These are phyloP conservation scores for Elongisporangium senticosum DNA, from an alignment of 352 stramenopile genomes.

Conservation along the genomic window DNA sequence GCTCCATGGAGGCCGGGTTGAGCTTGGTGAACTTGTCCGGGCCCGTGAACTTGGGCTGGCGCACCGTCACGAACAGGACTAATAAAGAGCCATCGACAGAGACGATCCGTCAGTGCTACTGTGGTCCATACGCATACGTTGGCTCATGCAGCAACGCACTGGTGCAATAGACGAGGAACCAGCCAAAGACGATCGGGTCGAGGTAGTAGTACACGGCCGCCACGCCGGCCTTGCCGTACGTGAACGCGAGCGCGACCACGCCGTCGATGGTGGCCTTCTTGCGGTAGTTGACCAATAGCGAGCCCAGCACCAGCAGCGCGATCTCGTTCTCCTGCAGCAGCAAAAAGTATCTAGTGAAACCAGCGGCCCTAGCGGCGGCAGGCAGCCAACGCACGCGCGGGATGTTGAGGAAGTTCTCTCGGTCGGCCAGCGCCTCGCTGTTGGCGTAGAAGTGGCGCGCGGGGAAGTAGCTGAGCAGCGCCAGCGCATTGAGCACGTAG, in stretches of 20 bases:
- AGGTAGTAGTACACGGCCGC: slow-evolving; percentile 63
- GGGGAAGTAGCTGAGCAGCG: slow-evolving; percentile 47
- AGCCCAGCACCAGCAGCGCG: slow-evolving; percentile 45
- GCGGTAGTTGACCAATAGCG: slow-evolving; percentile 64
- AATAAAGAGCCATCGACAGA: no score
- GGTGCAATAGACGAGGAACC: slow-evolving; percentile 54
- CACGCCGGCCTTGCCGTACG: slow-evolving; percentile 64
- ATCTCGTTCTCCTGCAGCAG: slow-evolving; percentile 60
- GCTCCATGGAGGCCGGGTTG: slow-evolving; percentile 41
- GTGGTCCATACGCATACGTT: no score
- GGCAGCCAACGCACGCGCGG: slow-evolving; percentile 26
- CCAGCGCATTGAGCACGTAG: slow-evolving; percentile 55
- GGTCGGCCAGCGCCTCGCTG: slow-evolving; percentile 35
- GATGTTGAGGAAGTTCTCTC: slow-evolving; percentile 61
- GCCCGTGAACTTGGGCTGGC: slow-evolving; percentile 56
- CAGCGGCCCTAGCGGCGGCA: slow-evolving; percentile 2
- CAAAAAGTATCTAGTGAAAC: not conserved
- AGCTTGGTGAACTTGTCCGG: slow-evolving; percentile 46
- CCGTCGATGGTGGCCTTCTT: slow-evolving; percentile 71
- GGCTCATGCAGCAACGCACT: slow-evolving; percentile 21
- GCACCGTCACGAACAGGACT: slow-evolving; percentile 61
- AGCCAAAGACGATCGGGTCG: slow-evolving; percentile 52
- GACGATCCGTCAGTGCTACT: no score
- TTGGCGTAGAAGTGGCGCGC: slow-evolving; percentile 31
- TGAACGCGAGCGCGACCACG: slow-evolving; percentile 57